A percentile compares a stretch with the other conserved stretches of the same genome.
These are phyloP conservation scores for Backusella circina DNA, from an alignment of 192 early-diverging fungal genomes.

Conservation along the genomic window DNA sequence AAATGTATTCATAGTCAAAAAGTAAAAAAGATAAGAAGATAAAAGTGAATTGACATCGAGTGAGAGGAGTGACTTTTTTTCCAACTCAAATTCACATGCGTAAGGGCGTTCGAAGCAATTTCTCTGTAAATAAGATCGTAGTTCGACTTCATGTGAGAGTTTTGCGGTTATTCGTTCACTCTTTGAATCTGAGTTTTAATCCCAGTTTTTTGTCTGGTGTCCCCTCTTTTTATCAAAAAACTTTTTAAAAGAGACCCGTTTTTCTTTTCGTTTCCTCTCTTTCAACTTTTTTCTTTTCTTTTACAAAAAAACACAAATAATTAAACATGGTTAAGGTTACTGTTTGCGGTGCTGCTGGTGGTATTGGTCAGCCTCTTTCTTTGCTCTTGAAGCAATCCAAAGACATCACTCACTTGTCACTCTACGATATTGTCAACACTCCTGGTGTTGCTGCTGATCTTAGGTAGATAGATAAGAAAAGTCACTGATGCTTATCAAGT, in stretches of 20 bases:
- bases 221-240: not conserved
- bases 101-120: not conserved
- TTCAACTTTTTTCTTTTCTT: slow-evolving; percentile 7
- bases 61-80: not conserved
- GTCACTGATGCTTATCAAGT: not conserved
- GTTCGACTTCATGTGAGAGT: not conserved
- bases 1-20: not conserved
- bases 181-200: not conserved
- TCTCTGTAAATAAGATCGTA: not conserved
- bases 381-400: slow-evolving; percentile 92
- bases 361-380: slow-evolving; percentile 97
- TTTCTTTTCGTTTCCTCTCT: slow-evolving; percentile 1
- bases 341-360: slow-evolving; percentile 82
- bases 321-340: slow-evolving; percentile 49
- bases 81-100: not conserved
- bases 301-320: not conserved
- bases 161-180: not conserved
- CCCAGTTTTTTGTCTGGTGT: not conserved
- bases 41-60: not conserved
- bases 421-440: slow-evolving; percentile 96
- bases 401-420: slow-evolving; percentile 76
- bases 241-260: slow-evolving; percentile 1
- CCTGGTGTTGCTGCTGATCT: slow-evolving; percentile 97
- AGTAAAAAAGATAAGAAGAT: not conserved
- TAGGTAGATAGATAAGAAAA: slow-evolving; percentile 73